Evolutionary conservation across 2,329 filamentous ascomycete genomes (phyloP), one percentile per base, ranked within the genome.

Genomic region (Fusarium miscanthi): DNA sequence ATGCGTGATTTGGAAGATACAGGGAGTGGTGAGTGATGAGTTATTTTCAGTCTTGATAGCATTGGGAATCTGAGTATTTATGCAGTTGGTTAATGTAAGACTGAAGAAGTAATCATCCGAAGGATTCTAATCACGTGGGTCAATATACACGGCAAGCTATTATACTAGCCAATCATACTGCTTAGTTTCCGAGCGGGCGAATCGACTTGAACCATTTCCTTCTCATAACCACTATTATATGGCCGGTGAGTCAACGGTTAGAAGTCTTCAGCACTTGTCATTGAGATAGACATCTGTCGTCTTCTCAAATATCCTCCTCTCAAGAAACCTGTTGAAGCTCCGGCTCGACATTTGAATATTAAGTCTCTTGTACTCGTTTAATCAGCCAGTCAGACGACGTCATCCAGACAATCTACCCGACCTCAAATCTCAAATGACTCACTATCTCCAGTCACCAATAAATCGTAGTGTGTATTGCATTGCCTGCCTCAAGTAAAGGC

Each of bases 111-210:
- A 37, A 42, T 61, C 35, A 21, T 25, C 37, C 46, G 64, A 64
- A 8, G 31, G 25, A 31, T 21, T 21, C 2, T 4, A 17, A 17
- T 62, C 63, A 67, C 46, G 63, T 67, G 63, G 3, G 5, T 16
- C 2, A 1, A 10, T 35, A 38, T 12, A 14, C 9, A 5, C 8
- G 31, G 9, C 21, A 2, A 27, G n/a, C 12, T 21, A 30, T 14
- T 25, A 1, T 4, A 33, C 23, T 13, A 16, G 3, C 63, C 63
- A 68, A 63, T 45, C 16, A 63, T 9, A 51, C 6, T 6, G 17
- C 6, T n/a, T 7, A 4, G 5, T 68, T 68, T 63, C 65, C 65
- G 65, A 68, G 17, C 33, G 8, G 21, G 41, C 65, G 9, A 68
- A 68, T 68, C 3, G n/a, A 6, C 14, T 17, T 43, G 0, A 13